Percentiles rank a stretch among this genome's conserved stretches.
These are phyloP conservation scores for Stagonosporopsis tanaceti DNA, from an alignment of 2,329 filamentous ascomycete genomes.

Conservation along the genomic window DNA sequence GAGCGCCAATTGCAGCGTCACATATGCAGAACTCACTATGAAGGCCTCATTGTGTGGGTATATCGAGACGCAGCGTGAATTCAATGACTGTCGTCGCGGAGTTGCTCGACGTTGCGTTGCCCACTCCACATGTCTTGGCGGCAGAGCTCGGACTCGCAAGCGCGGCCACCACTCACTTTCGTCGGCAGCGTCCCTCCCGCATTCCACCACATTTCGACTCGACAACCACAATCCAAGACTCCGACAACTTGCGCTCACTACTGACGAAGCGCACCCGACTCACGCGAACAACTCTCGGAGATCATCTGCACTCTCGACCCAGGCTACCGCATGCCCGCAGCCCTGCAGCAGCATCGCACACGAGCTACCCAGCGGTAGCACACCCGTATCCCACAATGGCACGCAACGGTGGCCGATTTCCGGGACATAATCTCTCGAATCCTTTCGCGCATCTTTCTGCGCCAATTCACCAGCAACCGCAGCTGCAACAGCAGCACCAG, in stretches of 20 bases:
- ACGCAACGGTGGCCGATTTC: conserved; percentile 66
- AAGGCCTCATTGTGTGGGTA: conserved; percentile 33
- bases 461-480: conserved; percentile 57
- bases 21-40: conserved; percentile 30
- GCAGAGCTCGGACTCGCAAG: conserved; percentile 7
- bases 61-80: conserved; percentile 28
- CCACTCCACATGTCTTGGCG: conserved; percentile 16
- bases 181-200: conserved; percentile 14
- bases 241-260: neutral
- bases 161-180: conserved; percentile 13
- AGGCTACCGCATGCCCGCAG: conserved; percentile 10
- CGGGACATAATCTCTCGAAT: conserved; percentile 64
- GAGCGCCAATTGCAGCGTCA: conserved; percentile 14
- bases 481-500: conserved; percentile 52
- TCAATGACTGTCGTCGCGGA: conserved; percentile 29
- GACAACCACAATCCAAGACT: neutral
- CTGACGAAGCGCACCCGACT: neutral
- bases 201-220: conserved; percentile 1
- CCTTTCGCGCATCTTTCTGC: conserved; percentile 65
- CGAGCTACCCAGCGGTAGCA: conserved; percentile 30
- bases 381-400: conserved; percentile 57
- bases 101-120: conserved; percentile 23
- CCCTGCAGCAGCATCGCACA: conserved; percentile 14
- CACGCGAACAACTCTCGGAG: neutral
- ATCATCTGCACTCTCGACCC: neutral